Evolutionary conservation across 169 alveolate genomes (phyloP).

Genomic region (Eimeria tenella): DNA sequence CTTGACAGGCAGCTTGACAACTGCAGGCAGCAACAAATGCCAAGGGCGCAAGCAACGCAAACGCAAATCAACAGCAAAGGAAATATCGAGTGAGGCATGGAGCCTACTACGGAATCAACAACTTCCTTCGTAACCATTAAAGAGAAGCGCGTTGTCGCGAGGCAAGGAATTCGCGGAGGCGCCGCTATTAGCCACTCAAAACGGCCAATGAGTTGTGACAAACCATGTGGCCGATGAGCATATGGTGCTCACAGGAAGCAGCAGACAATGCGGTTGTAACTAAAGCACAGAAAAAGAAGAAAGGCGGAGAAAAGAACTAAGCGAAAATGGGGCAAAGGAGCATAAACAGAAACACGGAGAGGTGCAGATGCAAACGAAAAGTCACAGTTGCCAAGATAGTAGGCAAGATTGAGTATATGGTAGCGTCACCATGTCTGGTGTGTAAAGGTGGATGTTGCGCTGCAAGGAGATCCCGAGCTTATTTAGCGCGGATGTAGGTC

Average conservation of each 20-base stretch:
- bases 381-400: not conserved
- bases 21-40: not conserved
- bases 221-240: no score
- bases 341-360: no score
- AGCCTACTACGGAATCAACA: not conserved
- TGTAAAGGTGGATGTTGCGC: slow-evolving; percentile 37
- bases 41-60: not conserved
- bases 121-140: no score
- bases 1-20: slow-evolving; percentile 62
- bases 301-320: not conserved
- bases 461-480: slow-evolving; percentile 59
- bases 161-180: no score
- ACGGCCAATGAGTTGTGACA: no score
- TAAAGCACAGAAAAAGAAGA: not conserved
- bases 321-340: not conserved
- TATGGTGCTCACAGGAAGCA: not conserved
- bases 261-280: not conserved
- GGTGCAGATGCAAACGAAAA: no score
- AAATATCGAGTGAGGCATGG: not conserved
- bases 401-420: not conserved
- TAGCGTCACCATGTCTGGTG: slow-evolving; percentile 37
- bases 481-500: slow-evolving; percentile 57
- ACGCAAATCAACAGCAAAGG: not conserved
- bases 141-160: no score
- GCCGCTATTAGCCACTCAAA: no score